Base-by-base conservation (phyloP, 1,139 yeast species). In the Geotrichum carabidarum region DNA sequence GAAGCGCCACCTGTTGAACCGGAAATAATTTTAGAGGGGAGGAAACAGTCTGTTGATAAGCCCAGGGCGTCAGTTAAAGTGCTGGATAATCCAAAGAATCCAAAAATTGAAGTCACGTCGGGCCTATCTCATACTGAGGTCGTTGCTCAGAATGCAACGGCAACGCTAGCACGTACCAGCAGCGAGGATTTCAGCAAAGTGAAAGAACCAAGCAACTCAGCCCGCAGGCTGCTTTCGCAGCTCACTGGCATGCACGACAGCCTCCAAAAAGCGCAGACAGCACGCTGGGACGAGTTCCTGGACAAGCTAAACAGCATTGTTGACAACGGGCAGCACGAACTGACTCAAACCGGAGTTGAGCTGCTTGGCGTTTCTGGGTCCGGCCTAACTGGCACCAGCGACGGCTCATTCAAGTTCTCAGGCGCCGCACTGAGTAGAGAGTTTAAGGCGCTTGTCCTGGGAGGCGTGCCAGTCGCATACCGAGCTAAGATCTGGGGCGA, bases 401-500 rank as follows among this genome's bases (percentile, higher is more conserved):
- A 32, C 32, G 41, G 49, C 14, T 44, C 48, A 44, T 43, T 35
- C 36, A 35, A 48, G 8, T 38, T 38, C 22, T 48, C 44, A 11
- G 11, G 12, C n/a, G 44, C n/a, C 14, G 14, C 40, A 15, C 61
- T 68, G 2, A 66, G 70, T 59, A 67, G 65, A 18, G 72, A 71
- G 44, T 71, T 79, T 34, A 67, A 65, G 0, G 68, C 65, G 12
- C 68, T 80, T 32, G 74, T 78, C 1, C 65, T 68, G 36, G 69
- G 71, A 34, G 77, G 86, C 0, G 74, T 81, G 0, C 82, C 84
- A 0, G 68, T 74, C 45, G 74, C 74, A 15, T 74, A 78, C 57
- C 68, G 84, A 9, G 71, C 79, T 30, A 68, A 70, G 47, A 69
- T 81, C 17, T 81, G 85, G 86, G 68, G 75, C 15, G 83, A 81